Conservation (phyloP, 169 alveolate species). For the Prorocentrum cordatum region DNA sequence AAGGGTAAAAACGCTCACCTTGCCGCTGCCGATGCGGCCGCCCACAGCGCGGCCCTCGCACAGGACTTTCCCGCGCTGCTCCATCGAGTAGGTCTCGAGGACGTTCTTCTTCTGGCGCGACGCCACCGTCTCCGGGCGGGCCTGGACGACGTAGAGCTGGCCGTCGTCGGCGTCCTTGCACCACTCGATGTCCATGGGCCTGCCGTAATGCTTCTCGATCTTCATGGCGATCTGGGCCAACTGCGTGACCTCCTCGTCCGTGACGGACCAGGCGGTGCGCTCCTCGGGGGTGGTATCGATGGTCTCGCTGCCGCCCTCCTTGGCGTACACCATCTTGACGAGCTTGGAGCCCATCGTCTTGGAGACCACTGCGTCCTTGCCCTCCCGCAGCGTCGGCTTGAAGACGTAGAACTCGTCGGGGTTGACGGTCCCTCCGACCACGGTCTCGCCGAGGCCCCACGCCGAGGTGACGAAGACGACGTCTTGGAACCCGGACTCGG, state of each 20-base stretch:
- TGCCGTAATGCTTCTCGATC: slow-evolving; percentile 59
- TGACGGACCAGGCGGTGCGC: slow-evolving; percentile 33
- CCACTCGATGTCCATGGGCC: slow-evolving; percentile 68
- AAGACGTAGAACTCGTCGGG: slow-evolving; percentile 13
- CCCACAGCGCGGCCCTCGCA: slow-evolving; percentile 47
- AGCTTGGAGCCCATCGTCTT: slow-evolving; percentile 63
- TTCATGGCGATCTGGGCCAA: slow-evolving; percentile 47
- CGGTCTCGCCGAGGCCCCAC: neutral
- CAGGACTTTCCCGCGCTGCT: slow-evolving; percentile 1
- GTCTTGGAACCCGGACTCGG: slow-evolving; percentile 31
- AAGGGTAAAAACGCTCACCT: no score
- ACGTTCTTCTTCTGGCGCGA: slow-evolving; percentile 39
- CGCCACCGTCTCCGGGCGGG: slow-evolving; percentile 52
- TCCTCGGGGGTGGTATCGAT: slow-evolving; percentile 50
- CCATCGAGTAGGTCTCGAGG: slow-evolving; percentile 61
- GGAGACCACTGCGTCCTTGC: slow-evolving; percentile 36
- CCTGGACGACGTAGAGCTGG: slow-evolving; percentile 53
- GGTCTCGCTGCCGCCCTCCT: slow-evolving; percentile 28
- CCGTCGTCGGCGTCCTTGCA: slow-evolving; percentile 52
- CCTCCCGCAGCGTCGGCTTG: slow-evolving; percentile 65
- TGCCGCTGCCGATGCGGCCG: slow-evolving; percentile 37
- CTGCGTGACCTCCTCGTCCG: slow-evolving; percentile 24
- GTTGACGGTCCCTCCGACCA: neutral
- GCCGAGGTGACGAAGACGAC: neutral
- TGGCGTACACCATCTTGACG: slow-evolving; percentile 16